Conservation (phyloP, 805 yeast genomes). For the Hanseniaspora valbyensis region DNA sequence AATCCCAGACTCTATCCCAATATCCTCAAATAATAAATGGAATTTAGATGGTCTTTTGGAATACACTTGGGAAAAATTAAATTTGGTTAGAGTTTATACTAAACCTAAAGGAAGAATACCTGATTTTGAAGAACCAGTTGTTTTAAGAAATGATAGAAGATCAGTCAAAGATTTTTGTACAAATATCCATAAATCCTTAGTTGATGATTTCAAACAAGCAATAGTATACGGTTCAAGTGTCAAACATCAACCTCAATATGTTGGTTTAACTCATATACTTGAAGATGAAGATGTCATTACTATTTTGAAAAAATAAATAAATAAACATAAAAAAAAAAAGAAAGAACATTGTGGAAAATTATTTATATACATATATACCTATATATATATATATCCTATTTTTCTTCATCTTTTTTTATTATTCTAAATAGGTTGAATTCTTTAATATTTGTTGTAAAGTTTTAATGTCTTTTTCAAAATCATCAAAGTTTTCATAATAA, state of each 20-base stretch:
- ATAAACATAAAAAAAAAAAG: neutral
- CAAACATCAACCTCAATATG: slow-evolving; percentile 95
- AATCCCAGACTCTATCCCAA: slow-evolving; percentile 95
- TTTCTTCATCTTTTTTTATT: neutral
- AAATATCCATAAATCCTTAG: slow-evolving; percentile 86
- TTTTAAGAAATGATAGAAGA: slow-evolving; percentile 67
- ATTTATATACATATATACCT: too few relatives aligned
- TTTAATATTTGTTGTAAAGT: neutral
- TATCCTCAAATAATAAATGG: slow-evolving; percentile 94
- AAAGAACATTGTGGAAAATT: too few relatives aligned
- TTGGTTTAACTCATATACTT: slow-evolving; percentile 71
- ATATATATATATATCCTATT: too few relatives aligned
- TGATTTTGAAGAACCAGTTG: slow-evolving; percentile 91
- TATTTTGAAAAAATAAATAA: slow-evolving; percentile 55
- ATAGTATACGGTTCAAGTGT: slow-evolving; percentile 88
- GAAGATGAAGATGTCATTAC: slow-evolving; percentile 98
- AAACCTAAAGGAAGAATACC: slow-evolving; percentile 93
- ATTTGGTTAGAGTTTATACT: slow-evolving; percentile 89
- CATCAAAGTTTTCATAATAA: neutral
- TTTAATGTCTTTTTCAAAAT: neutral
- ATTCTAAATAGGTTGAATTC: neutral
- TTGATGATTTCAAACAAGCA: slow-evolving; percentile 87
- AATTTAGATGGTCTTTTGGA: slow-evolving; percentile 89
- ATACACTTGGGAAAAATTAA: slow-evolving; percentile 87
- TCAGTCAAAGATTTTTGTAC: slow-evolving; percentile 94